Base-by-base conservation (phyloP, 257 asterid genomes). In the Nicotiana obtusifolia region DNA sequence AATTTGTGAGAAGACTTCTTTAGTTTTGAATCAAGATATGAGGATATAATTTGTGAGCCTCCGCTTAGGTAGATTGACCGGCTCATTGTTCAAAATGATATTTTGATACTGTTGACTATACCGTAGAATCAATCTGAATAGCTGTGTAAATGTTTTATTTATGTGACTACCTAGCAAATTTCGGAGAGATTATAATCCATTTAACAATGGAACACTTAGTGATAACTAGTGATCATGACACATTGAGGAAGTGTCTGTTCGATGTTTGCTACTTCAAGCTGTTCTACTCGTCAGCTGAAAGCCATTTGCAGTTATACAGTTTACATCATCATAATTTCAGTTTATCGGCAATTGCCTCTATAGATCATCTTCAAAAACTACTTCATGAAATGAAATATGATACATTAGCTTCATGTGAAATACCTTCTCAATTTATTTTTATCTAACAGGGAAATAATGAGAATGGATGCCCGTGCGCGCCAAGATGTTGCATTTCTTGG, bases 401-500 rank as follows among this genome's bases (percentile, higher is more conserved):
- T 78, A 10, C 11, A 6, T 56, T 41, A 65, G 26, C 20, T 81
- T 84, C 68, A 26, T 60, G 31, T 64, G n/a, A 77, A 81, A 20
- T 65, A 76, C 76, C 49, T 81, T 66, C 81, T 78, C 35, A 85
- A 71, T 41, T 71, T 77, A 37, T 28, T 68, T 64, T 81, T 35
- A 83, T 78, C 77, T 83, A 71, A 82, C 80, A 93, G 99, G 84
- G 88, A 95, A 88, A 86, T 95, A 84, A 88, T 86, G 97, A 92
- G 88, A 87, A 83, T 93, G 93, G 92, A 93, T 84, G 97, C 95
- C 76, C 99, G 99, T 78, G 99, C 93, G 26, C 93, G 97, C 77
- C 94, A 88, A 86, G 99, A 95, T 60, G 92, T 95, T 82, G 99
- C 99, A 4, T 84, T 95, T 90, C 93, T 95, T 71, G 93, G 98